Base-by-base conservation (phyloP, 2,329 filamentous ascomycete genomes). In the Didymella sp. region DNA sequence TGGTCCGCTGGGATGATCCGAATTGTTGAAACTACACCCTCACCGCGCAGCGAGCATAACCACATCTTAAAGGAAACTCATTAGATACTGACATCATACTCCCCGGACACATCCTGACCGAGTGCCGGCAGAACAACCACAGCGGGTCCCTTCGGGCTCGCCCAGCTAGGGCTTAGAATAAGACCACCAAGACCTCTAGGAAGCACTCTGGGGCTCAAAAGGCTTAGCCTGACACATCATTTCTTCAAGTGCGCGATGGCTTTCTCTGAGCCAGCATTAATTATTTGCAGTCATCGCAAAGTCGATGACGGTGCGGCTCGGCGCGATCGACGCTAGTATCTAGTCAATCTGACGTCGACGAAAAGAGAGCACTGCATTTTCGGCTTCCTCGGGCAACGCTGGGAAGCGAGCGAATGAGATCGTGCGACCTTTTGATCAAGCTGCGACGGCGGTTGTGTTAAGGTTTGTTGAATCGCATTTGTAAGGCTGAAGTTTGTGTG, bases 241-340 rank as follows among this genome's bases (percentile, higher is more conserved):
- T 46, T 31, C 25, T 13, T 25, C 21, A 15, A 24, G 25, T 33
- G 24, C 17, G 19, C 33, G 22, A 28, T n/a, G 30, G 25, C 15
- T 33, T 37, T 6, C 13, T 13, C 38, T 15, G 13, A 11, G 35
- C 42, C 35, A 28, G 24, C 35, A 47, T 53, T 21, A 35, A 47
- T 53, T 21, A 35, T 35, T n/a, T 25, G 37, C 38, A 50, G 30
- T 24, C 52, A 50, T 50, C 40, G 38, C 15, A 44, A 46, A 51
- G 54, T 56, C 47, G 35, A 56, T 56, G 54, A 56, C 54, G 54
- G 48, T 51, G 47, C 54, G 54, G 54, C 54, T 56, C 54, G 35
- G 47, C 42, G 42, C 46, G 47, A 56, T 56, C 54, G 54, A 37
- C 54, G 47, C 54, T 56, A 56, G 46, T 33, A 25, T 30, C 21